phyloP scores from a whole-genome alignment of 202 grass and related monocot species.

The Zoysia matrella region DNA sequence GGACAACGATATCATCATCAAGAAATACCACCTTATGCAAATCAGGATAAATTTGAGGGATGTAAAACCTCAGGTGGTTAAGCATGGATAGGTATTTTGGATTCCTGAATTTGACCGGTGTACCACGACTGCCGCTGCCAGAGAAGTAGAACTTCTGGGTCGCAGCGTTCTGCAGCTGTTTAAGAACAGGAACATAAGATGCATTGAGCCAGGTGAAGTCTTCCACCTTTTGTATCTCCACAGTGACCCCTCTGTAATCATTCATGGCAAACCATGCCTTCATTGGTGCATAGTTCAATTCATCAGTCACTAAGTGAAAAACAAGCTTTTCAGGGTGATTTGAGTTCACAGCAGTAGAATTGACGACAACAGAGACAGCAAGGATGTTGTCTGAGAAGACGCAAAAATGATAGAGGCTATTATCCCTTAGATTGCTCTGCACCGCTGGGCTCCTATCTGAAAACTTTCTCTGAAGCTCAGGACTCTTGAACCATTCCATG shows the following conservation, averaged over 20 bases:
- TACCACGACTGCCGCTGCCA: slow-evolving; percentile 66
- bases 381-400: slow-evolving; percentile 98
- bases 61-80: slow-evolving; percentile 96
- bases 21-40: slow-evolving; percentile 93
- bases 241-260: slow-evolving; percentile 75
- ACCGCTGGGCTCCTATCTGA: slow-evolving; percentile 57
- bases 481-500: slow-evolving; percentile 84
- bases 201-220: slow-evolving; percentile 96
- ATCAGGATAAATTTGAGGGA: slow-evolving; percentile 92
- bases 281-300: slow-evolving; percentile 94
- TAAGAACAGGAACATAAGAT: slow-evolving; percentile 93
- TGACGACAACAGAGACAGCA: slow-evolving; percentile 85
- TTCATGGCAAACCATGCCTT: slow-evolving; percentile 92
- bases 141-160: slow-evolving; percentile 99
- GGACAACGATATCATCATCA: slow-evolving; percentile 93
- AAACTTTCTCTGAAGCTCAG: slow-evolving; percentile 70
- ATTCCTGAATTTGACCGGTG: slow-evolving; percentile 97
- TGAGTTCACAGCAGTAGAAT: slow-evolving; percentile 87
- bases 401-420: slow-evolving; percentile 89
- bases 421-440: slow-evolving; percentile 81
- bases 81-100: slow-evolving; percentile 99
- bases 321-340: slow-evolving; percentile 76
- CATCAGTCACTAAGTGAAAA: slow-evolving; percentile 95
- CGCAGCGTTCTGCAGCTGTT: slow-evolving; percentile 85
- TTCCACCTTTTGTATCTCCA: slow-evolving; percentile 92